Percentiles rank a stretch among this genome's conserved stretches.
These are phyloP conservation scores for Euphorbia schlechtendalii DNA, from an alignment of 441 rosid genomes.

Conservation along the genomic window DNA sequence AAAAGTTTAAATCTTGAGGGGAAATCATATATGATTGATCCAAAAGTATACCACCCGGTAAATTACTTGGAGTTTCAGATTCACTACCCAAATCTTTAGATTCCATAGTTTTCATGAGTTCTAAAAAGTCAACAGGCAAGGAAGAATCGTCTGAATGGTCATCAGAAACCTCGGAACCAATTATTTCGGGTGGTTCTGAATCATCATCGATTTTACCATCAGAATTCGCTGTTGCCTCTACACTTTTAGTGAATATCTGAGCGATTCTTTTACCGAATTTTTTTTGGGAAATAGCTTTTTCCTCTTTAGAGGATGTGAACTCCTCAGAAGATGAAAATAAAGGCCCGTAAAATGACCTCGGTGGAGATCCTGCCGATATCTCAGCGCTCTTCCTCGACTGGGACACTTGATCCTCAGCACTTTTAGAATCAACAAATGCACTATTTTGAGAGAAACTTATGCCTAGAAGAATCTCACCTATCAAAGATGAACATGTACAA, in stretches of 20 bases:
- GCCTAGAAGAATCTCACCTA: constrained; percentile 80
- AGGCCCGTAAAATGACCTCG: constrained; percentile 29
- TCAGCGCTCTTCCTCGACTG: constrained; percentile 32
- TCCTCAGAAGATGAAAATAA: constrained; percentile 50
- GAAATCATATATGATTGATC: constrained; percentile 61
- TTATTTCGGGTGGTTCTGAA: constrained; percentile 39
- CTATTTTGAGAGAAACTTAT: constrained; percentile 53
- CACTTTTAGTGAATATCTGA: constrained; percentile 68
- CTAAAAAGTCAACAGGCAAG: constrained; percentile 49
- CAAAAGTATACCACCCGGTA: constrained; percentile 78
- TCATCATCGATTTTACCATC: constrained; percentile 36
- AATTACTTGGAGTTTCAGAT: constrained; percentile 59
- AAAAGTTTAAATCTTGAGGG: constrained; percentile 54
- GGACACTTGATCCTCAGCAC: constrained; percentile 27
- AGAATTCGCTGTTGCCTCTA: constrained; percentile 31
- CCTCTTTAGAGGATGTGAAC: constrained; percentile 39
- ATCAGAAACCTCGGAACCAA: constrained; percentile 32
- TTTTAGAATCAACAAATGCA: constrained; percentile 32
- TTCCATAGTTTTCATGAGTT: constrained; percentile 54
- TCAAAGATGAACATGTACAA: constrained; percentile 6
- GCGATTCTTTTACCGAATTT: constrained; percentile 62
- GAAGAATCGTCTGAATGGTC: constrained; percentile 45
- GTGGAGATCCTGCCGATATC: constrained; percentile 29
- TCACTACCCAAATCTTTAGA: constrained; percentile 52
- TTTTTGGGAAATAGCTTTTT: constrained; percentile 41